Conservation (phyloP, 768 basidiomycete genomes). For the Amanita jacksonii region DNA sequence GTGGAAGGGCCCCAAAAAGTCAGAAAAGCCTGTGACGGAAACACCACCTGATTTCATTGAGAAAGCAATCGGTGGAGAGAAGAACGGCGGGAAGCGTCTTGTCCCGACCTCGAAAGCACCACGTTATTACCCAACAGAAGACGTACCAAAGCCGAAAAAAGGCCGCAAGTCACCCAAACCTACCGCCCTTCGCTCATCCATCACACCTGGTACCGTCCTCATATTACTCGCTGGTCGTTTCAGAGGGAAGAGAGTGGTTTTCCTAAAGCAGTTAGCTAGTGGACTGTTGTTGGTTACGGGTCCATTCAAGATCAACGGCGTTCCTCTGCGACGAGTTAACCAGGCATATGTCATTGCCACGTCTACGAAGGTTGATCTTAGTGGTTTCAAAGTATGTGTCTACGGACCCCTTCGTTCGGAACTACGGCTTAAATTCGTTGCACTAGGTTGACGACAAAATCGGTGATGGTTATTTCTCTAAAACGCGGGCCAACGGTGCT, state of each 20-base stretch:
- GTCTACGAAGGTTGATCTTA: slow-evolving; percentile 85
- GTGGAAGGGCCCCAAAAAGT: slow-evolving; percentile 79
- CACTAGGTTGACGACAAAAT: slow-evolving; percentile 76
- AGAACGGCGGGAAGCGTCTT: slow-evolving; percentile 84
- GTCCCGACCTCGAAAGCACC: slow-evolving; percentile 81
- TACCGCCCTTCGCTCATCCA: slow-evolving; percentile 71
- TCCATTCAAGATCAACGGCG: slow-evolving; percentile 97
- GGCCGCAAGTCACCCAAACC: slow-evolving; percentile 81
- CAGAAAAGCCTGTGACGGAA: slow-evolving; percentile 51
- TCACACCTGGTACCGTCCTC: slow-evolving; percentile 90
- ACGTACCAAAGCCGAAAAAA: slow-evolving; percentile 85
- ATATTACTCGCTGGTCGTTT: slow-evolving; percentile 97
- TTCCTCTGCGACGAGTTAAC: slow-evolving; percentile 94
- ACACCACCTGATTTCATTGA: slow-evolving; percentile 57
- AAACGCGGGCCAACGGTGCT: slow-evolving; percentile 58
- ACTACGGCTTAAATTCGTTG: slow-evolving; percentile 5
- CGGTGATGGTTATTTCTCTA: slow-evolving; percentile 91
- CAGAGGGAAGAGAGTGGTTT: slow-evolving; percentile 97
- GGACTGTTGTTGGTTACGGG: slow-evolving; percentile 94
- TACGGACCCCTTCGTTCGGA: slow-evolving; percentile 2
- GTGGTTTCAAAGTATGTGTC: slow-evolving; percentile 55
- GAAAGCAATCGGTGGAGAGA: slow-evolving; percentile 79
- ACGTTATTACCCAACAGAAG: slow-evolving; percentile 92
- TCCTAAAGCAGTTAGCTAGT: slow-evolving; percentile 89
- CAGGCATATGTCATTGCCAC: slow-evolving; percentile 99